phyloP scores from a whole-genome alignment of 75 land plant genomes.

The Picea sitchensis region DNA sequence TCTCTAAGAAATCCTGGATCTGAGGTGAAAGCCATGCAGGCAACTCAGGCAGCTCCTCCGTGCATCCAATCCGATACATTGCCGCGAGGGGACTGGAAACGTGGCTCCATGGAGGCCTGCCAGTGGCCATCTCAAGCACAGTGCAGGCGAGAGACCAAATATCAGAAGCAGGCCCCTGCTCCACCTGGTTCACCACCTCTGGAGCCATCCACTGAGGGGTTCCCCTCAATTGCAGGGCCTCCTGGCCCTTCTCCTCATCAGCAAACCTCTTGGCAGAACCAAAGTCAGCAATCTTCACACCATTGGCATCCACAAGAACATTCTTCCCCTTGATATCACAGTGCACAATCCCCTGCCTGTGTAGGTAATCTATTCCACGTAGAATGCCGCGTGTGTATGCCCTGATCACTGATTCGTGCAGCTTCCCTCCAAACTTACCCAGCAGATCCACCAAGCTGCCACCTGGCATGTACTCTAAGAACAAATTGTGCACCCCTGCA shows the following conservation, averaged over 20 bases:
- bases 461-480: constrained; percentile 56
- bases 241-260: constrained; percentile 18
- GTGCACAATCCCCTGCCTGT: constrained; percentile 49
- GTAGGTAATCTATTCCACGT: constrained; percentile 43
- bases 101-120: constrained; percentile 30
- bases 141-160: constrained; percentile 32
- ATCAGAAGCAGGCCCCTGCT: constrained; percentile 35
- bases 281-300: constrained; percentile 79
- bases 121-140: constrained; percentile 45
- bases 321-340: constrained; percentile 75
- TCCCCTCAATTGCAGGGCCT: constrained; percentile 1
- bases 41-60: constrained; percentile 42
- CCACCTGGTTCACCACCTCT: constrained; percentile 26
- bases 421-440: constrained; percentile 14
- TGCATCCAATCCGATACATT: constrained; percentile 55
- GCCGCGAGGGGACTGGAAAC: constrained; percentile 31
- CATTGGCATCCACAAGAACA: constrained; percentile 31
- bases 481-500: constrained; percentile 21
- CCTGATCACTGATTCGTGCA: constrained; percentile 32
- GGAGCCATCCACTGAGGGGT: constrained; percentile 56
- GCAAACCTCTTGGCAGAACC: constrained; percentile 45
- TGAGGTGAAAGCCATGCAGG: constrained; percentile 48
- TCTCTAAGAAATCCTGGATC: constrained; percentile 62
- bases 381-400: constrained; percentile 30
- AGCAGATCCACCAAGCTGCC: constrained; percentile 46